Evolutionary conservation across 2,329 filamentous ascomycete genomes (phyloP).

Genomic region (Penicillium sp.): DNA sequence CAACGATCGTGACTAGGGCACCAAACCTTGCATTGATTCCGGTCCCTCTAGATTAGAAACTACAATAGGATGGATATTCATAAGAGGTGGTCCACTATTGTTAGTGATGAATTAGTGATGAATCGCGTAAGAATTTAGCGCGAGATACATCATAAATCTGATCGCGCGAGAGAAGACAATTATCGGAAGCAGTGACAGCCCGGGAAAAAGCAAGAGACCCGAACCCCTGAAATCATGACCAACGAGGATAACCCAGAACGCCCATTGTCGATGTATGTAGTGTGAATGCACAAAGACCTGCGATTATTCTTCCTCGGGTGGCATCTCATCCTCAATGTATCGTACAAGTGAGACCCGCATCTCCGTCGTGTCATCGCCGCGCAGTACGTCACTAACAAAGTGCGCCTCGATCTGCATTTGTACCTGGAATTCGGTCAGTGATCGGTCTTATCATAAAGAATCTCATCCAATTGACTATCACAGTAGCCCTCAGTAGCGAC

Average conservation of each 20-base stretch:
- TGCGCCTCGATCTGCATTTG: conserved; percentile 98
- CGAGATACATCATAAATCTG: conserved; percentile 27
- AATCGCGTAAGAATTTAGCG: conserved; percentile 21
- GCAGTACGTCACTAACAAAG: conserved; percentile 88
- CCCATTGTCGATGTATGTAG: conserved; percentile 6
- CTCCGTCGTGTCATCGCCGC: conserved; percentile 93
- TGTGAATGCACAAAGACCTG: conserved; percentile 5
- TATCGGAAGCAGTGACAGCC: not conserved
- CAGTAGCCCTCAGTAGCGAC: conserved; percentile 20
- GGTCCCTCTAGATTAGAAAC: not conserved
- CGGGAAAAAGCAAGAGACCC: not conserved
- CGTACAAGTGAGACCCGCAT: conserved; percentile 89
- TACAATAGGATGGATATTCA: not conserved
- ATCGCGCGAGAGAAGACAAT: conserved; percentile 7
- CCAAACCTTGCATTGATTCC: not conserved
- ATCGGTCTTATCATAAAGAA: conserved; percentile 19
- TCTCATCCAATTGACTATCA: conserved; percentile 1
- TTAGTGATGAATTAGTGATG: no score
- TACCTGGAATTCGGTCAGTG: conserved; percentile 47
- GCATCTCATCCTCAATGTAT: conserved; percentile 97
- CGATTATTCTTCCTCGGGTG: conserved; percentile 81
- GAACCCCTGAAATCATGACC: not conserved
- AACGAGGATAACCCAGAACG: conserved; percentile 5
- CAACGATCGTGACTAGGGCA: conserved; percentile 1
- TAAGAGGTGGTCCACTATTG: conserved; percentile 8